Evolutionary conservation across 345 rosid genomes (phyloP).

Genomic region (Pugionium cornutum): DNA sequence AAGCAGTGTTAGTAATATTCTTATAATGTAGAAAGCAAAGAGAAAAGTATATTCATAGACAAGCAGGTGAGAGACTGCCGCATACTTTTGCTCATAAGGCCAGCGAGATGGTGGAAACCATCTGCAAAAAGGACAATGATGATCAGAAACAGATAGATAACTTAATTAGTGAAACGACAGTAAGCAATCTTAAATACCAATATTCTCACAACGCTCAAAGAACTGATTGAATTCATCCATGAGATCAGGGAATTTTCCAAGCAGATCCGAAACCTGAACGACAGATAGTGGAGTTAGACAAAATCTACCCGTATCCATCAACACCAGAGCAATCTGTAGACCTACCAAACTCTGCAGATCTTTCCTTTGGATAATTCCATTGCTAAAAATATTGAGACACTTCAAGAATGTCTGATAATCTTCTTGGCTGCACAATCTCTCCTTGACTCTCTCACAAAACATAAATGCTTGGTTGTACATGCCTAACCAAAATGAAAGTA

Average conservation of each 20-base stretch:
- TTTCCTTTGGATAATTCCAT: constrained; percentile 72
- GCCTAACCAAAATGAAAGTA: constrained; percentile 27
- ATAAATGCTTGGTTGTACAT: constrained; percentile 59
- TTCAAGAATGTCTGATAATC: constrained; percentile 95
- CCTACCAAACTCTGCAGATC: constrained; percentile 77
- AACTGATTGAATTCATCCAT: constrained; percentile 88
- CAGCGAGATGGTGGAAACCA: constrained; percentile 76
- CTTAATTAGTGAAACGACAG: constrained; percentile 25
- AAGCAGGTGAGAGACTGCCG: constrained; percentile 18
- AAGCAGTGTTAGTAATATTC: constrained; percentile 30
- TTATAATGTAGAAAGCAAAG: constrained; percentile 22
- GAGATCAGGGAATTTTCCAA: constrained; percentile 82
- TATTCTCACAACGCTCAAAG: constrained; percentile 84
- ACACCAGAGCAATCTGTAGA: neutral
- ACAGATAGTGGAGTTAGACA: constrained; percentile 16
- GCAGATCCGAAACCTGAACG: constrained; percentile 76
- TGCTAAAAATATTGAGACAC: constrained; percentile 81
- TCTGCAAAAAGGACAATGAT: constrained; percentile 50
- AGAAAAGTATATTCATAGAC: constrained; percentile 4
- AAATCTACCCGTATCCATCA: constrained; percentile 24
- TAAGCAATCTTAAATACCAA: constrained; percentile 51
- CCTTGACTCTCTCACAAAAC: constrained; percentile 95
- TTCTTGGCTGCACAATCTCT: constrained; percentile 74
- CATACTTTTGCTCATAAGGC: constrained; percentile 93
- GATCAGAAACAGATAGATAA: constrained; percentile 35